phyloP scores from a whole-genome alignment of 768 basidiomycete genomes.

The Boletus subparvulus region DNA sequence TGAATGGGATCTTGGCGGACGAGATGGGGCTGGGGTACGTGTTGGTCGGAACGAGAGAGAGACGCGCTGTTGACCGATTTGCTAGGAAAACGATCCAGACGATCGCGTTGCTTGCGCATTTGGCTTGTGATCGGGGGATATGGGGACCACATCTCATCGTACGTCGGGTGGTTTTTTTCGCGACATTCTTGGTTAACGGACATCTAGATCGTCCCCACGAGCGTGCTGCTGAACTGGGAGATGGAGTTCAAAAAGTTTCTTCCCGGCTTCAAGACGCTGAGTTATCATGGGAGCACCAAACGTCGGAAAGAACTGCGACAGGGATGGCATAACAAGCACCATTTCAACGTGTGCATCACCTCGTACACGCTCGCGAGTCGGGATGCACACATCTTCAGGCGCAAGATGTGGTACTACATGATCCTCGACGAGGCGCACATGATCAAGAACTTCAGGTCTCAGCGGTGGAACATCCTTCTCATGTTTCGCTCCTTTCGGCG shows the following conservation, averaged over 20 bases:
- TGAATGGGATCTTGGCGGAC: constrained; percentile 86
- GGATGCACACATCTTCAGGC: constrained; percentile 88
- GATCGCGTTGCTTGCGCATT: constrained; percentile 88
- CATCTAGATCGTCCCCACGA: constrained; percentile 78
- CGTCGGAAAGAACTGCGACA: constrained; percentile 87
- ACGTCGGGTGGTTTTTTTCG: constrained; percentile 19
- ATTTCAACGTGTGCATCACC: constrained; percentile 93
- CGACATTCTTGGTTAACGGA: background rate
- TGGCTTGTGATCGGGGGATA: constrained; percentile 87
- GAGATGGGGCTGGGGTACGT: constrained; percentile 94
- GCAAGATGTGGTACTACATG: constrained; percentile 95
- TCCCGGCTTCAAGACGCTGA: constrained; percentile 81
- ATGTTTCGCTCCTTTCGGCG: constrained; percentile 87
- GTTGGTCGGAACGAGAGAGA: background rate
- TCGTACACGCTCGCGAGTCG: constrained; percentile 91
- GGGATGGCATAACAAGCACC: constrained; percentile 87
- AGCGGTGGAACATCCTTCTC: constrained; percentile 88
- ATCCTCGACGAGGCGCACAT: constrained; percentile 95
- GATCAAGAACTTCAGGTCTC: constrained; percentile 96
- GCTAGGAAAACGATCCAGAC: constrained; percentile 94
- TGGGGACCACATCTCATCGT: constrained; percentile 92
- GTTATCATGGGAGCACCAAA: constrained; percentile 88
- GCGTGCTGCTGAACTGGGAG: constrained; percentile 93
- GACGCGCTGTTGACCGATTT: background rate
- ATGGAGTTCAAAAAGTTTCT: constrained; percentile 97